Percentiles rank a stretch among this genome's conserved stretches.
These are phyloP conservation scores for Heliocybe sulcata DNA, from an alignment of 1,284 basidiomycete species.

Conservation along the genomic window DNA sequence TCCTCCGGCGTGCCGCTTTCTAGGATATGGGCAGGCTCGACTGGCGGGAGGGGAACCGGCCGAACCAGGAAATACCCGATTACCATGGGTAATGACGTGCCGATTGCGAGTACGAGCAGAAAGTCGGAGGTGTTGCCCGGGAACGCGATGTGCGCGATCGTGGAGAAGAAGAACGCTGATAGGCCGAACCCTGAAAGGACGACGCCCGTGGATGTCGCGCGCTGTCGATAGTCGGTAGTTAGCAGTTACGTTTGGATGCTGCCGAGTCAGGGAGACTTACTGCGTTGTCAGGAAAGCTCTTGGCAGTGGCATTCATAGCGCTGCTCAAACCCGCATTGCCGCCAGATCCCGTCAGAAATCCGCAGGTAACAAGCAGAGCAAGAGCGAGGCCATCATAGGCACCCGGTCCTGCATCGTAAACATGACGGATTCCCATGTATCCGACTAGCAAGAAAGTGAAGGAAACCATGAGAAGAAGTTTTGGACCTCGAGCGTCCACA, in stretches of 20 bases:
- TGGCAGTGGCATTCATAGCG: conserved; percentile 59
- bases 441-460: conserved; percentile 50
- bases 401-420: conserved; percentile 46
- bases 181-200: conserved; percentile 82
- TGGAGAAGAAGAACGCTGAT: conserved; percentile 76
- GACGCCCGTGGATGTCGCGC: conserved; percentile 65
- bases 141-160: conserved; percentile 56
- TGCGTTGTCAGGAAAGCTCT: conserved; percentile 47
- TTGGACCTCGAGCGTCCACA: conserved; percentile 58
- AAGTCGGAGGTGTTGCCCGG: conserved; percentile 69
- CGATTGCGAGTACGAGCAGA: conserved; percentile 61
- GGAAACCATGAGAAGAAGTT: conserved; percentile 37
- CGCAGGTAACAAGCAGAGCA: conserved; percentile 35
- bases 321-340: conserved; percentile 51
- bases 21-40: conserved; percentile 6
- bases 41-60: conserved; percentile 42
- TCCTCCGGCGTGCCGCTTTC: conserved; percentile 15
- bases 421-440: conserved; percentile 57
- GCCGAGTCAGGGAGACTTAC: conserved; percentile 23
- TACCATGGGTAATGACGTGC: conserved; percentile 64
- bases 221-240: conserved; percentile 24
- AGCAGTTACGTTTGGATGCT: neutral
- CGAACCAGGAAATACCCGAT: conserved; percentile 58
- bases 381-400: conserved; percentile 22
- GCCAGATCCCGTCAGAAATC: conserved; percentile 54